These are phyloP conservation scores for Akanthomyces muscarius DNA, from an alignment of 2,329 filamentous ascomycete genomes.

Conservation along the genomic window DNA sequence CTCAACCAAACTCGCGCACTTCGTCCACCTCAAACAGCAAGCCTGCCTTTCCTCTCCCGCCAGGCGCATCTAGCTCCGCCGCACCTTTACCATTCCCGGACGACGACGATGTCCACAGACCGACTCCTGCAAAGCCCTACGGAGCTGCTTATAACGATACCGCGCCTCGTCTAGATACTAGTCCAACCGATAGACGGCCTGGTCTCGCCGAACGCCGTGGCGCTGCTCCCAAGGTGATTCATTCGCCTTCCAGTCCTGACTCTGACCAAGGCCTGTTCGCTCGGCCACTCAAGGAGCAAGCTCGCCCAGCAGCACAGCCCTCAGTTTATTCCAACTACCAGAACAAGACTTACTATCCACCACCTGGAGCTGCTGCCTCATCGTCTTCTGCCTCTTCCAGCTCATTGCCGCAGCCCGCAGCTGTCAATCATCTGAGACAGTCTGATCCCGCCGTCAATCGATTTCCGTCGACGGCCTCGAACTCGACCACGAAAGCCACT, in stretches of 20 bases:
- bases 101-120: conserved; percentile 54
- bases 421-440: conserved; percentile 28
- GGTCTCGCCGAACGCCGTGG: conserved; percentile 77
- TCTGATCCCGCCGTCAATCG: conserved; percentile 53
- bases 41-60: conserved; percentile 60
- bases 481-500: conserved; percentile 85
- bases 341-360: conserved; percentile 58
- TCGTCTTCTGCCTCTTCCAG: conserved; percentile 33
- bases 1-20: conserved; percentile 47
- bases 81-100: conserved; percentile 68
- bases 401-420: conserved; percentile 24
- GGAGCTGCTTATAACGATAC: conserved; percentile 47
- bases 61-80: conserved; percentile 67
- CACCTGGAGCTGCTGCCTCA: conserved; percentile 41
- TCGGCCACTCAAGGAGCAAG: conserved; percentile 49
- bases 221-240: conserved; percentile 75
- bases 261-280: conserved; percentile 78
- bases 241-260: conserved; percentile 75
- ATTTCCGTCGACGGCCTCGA: conserved; percentile 80
- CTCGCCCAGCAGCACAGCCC: conserved; percentile 37
- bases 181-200: conserved; percentile 54
- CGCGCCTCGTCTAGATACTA: conserved; percentile 51
- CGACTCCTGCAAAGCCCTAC: conserved; percentile 41
- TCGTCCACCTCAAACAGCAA: conserved; percentile 41
- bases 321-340: conserved; percentile 48